Evolutionary conservation across 108 stramenopile species (phyloP).

Genomic region (Phaeodactylum tricornutum): DNA sequence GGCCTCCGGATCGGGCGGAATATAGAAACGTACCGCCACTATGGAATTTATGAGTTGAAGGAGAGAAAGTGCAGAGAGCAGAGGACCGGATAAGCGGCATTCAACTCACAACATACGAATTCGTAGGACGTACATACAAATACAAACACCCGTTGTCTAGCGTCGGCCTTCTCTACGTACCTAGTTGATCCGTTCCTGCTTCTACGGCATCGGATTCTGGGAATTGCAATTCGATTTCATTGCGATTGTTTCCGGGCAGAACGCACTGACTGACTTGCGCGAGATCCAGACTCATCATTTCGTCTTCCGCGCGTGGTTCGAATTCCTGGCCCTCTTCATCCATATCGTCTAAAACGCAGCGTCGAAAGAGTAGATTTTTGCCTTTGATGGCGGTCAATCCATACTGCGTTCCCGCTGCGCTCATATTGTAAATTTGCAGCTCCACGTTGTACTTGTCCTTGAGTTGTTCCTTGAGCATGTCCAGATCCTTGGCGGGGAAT

Average conservation of each 20-base stretch:
- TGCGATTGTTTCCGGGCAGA: constrained; percentile 80
- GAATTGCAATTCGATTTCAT: constrained; percentile 88
- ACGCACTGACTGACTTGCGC: constrained; percentile 83
- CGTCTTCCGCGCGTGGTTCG: constrained; percentile 72
- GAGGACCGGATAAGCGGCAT: neutral
- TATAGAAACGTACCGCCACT: constrained; percentile 85
- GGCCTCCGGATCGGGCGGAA: constrained; percentile 83
- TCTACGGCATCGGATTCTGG: constrained; percentile 81
- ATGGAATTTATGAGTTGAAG: neutral
- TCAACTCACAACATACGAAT: neutral
- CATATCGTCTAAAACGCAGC: constrained; percentile 69
- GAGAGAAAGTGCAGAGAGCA: neutral
- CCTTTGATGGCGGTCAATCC: constrained; percentile 58
- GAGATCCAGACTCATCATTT: constrained; percentile 78
- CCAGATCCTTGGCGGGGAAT: constrained; percentile 55
- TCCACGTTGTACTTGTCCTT: constrained; percentile 36
- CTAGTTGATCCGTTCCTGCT: constrained; percentile 78
- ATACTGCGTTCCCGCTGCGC: constrained; percentile 61
- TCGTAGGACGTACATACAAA: neutral
- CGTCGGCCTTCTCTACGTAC: constrained; percentile 2
- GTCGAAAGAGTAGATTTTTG: constrained; percentile 70
- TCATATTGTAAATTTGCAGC: constrained; percentile 50
- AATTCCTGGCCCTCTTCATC: constrained; percentile 85
- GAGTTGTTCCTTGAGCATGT: constrained; percentile 29
- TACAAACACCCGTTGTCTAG: neutral